Evolutionary conservation across 2,329 filamentous ascomycete genomes (phyloP), one percentile per base, ranked within the genome.

Genomic region (Colletotrichum navitas): DNA sequence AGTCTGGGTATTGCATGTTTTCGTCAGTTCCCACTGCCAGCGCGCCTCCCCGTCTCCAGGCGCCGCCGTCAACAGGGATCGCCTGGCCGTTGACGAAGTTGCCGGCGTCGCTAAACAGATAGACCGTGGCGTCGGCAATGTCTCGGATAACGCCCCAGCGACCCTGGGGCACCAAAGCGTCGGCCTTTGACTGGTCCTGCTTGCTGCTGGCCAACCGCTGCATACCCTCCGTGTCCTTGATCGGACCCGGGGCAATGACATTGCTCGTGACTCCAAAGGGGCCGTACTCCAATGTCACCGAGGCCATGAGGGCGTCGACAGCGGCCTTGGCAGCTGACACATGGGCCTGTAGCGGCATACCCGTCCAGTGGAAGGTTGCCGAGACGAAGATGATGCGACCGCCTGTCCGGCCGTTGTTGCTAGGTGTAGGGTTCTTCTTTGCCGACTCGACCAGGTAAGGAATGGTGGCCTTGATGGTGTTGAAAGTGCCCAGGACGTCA

Each of bases 291-390:
- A 99, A 89, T 1, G 94, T 91, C 0, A 97, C 89, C 6, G 90
- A 92, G 65, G 91, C 88, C 71, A 93, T 92, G 78, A 99, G 88
- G 1, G 94, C 91, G 81, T 99, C 95, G 14, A 99, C 90, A 21
- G 92, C 93, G 0, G 95, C 93, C 83, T 99, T 99, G 68, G 96
- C 95, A 1, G 94, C 94, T 2, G 91, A 87, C n/a, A 95, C 95
- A 81, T 98, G 95, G 2, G 93, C 89, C 81, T 98, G 96, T 75
- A 97, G 85, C 0, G 94, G 92, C 81, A 92, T 90, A 47, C 94
- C 94, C 0, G 92, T 92, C 84, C 95, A 98, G 84, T 98, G 95
- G 77, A 98, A 92, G 1, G 94, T 95, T 5, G 95, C 95, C 55
- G 93, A 96, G 73, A 98, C 89, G 81, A 95, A 97, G 77, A 98